phyloP scores from a whole-genome alignment of 2,329 filamentous ascomycete species.

The Trichoderma sp. region DNA sequence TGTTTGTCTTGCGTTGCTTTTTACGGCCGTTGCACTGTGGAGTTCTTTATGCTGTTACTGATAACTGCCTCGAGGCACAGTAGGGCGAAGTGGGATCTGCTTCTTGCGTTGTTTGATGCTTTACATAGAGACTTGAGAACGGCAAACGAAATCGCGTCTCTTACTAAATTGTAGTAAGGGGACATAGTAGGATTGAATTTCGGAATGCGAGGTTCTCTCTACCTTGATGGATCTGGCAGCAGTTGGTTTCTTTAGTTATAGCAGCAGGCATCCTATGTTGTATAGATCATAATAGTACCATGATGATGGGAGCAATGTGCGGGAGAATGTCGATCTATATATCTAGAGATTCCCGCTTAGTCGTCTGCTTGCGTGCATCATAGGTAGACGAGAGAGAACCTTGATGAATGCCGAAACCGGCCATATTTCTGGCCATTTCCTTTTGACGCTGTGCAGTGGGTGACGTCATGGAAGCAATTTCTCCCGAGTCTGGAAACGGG shows the following conservation, averaged over 20 bases:
- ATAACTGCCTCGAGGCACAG: not conserved
- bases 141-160: not conserved
- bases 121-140: not conserved
- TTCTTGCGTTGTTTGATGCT: not conserved
- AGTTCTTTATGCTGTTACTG: not conserved
- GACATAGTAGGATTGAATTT: not conserved
- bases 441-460: not conserved
- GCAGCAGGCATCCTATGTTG: not conserved
- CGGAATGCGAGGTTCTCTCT: not conserved
- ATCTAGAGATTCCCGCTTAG: not conserved
- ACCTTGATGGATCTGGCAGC: not conserved
- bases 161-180: not conserved
- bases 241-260: not conserved
- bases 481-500: not conserved
- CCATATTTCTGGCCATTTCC: not conserved
- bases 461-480: not conserved
- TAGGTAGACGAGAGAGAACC: not conserved
- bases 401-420: not conserved
- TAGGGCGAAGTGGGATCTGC: not conserved
- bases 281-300: slow-evolving; percentile 8
- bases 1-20: not conserved
- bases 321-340: not conserved
- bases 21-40: not conserved
- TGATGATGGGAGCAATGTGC: not conserved
- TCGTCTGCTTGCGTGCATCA: not conserved